Base-by-base conservation (phyloP, 805 yeast genomes). In the Candida coquimbonensis region DNA sequence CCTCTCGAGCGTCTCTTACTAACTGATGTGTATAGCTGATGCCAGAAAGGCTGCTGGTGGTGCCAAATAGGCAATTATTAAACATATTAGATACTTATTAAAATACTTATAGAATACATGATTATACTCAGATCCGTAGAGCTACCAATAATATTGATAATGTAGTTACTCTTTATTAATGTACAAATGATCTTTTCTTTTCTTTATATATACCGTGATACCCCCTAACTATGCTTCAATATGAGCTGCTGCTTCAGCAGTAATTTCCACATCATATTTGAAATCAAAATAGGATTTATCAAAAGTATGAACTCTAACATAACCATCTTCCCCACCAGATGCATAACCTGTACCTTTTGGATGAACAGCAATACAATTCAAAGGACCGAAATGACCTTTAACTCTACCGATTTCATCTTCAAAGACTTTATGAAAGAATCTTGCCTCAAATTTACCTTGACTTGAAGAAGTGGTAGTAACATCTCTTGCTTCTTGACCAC, bases 281-380 rank as follows among this genome's bases (percentile, higher is more conserved):
- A 93, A 93, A 54, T 93, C 98, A 66, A 77, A 90, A 72, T 91
- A 93, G 17, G 87, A 76, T 70, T 88, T 87, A 63, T 90, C 97
- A 69, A 89, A 93, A 57, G 83, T 82, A 68, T 93, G 97, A 52
- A 93, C 77, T 72, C 99, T 87, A 51, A 93, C 85, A 61, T 80
- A 87, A 67, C 99, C 99, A 73, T 93, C 99, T 75, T 93, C 99
- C 63, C 96, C 96, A 42, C 99, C 99, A 48, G 95, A 83, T n/a
- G 95, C 90, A 65, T 85, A 93, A 41, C 91, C 83, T 32, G 84
- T 78, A 46, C 98, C 99, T 59, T 81, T 83, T 47, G 99, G 99
- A 67, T 89, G 96, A 44, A 88, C 86, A 31, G 96, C 96, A 52
- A 93, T 77, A 54, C 86, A 81, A 73, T 93, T 93, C 60, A 93